Evolutionary conservation across 371 early-diverging fungal species (phyloP).

Genomic region (Actinomucor elegans): DNA sequence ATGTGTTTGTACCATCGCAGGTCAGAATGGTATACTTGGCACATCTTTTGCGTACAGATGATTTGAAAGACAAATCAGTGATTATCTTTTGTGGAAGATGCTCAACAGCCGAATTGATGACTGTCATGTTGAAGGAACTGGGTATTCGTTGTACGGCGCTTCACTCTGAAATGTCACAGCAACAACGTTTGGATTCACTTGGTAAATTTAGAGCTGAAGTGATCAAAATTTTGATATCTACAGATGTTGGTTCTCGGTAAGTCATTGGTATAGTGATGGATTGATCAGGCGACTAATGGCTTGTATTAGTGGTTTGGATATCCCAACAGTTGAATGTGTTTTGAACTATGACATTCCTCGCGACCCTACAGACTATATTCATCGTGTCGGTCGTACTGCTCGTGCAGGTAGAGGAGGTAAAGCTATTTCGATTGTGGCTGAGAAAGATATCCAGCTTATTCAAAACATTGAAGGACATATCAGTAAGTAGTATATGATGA

Average conservation of each 20-base stretch:
- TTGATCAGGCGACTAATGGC: no score
- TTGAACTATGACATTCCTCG: conserved; percentile 98
- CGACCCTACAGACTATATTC: conserved; percentile 97
- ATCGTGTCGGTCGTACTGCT: conserved; percentile 99
- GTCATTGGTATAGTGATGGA: no score
- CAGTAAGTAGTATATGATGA: conserved; percentile 34
- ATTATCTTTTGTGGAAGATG: conserved; percentile 93
- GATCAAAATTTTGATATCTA: conserved; percentile 88
- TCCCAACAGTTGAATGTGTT: conserved; percentile 93
- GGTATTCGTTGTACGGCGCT: conserved; percentile 88
- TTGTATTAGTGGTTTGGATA: conserved; percentile 93
- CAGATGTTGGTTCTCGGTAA: conserved; percentile 95
- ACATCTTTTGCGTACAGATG: conserved; percentile 70
- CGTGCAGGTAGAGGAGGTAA: conserved; percentile 93
- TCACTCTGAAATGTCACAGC: conserved; percentile 94
- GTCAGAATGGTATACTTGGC: conserved; percentile 90
- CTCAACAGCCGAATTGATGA: conserved; percentile 78
- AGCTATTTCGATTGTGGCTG: conserved; percentile 90
- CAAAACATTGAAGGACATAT: conserved; percentile 87
- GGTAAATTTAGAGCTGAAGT: conserved; percentile 91
- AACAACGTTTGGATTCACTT: conserved; percentile 86
- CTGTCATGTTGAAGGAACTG: conserved; percentile 83
- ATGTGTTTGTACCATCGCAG: conserved; percentile 92
- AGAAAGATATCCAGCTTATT: conserved; percentile 88
- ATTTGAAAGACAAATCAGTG: conserved; percentile 74